Conservation (phyloP, 1,284 basidiomycete species). For the Bjerkandera adusta region DNA sequence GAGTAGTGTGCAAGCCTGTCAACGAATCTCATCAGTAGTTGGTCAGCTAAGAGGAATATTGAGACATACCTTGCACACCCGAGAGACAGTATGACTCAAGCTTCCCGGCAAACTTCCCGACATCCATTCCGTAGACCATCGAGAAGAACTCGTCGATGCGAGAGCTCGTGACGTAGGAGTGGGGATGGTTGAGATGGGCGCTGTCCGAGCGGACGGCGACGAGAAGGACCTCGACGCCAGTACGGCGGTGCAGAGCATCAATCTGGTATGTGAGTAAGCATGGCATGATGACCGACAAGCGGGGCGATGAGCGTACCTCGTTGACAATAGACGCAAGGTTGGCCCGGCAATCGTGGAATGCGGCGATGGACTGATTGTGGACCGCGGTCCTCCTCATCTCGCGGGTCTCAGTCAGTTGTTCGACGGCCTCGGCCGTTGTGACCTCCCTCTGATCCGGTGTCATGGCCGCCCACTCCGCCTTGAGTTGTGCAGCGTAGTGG, state of each 20-base stretch:
- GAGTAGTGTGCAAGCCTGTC: background rate
- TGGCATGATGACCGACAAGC: no score
- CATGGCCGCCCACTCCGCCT: slow-evolving; percentile 1
- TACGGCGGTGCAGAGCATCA: background rate
- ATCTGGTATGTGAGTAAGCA: background rate
- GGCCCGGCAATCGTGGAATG: slow-evolving; percentile 6
- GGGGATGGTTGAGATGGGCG: no score
- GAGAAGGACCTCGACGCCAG: background rate
- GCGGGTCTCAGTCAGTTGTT: slow-evolving; percentile 6
- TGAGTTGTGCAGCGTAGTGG: background rate
- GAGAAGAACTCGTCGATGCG: slow-evolving; percentile 13
- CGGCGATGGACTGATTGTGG: slow-evolving; percentile 7
- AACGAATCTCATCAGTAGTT: background rate
- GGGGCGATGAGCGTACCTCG: slow-evolving; percentile 2
- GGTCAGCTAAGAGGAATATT: background rate
- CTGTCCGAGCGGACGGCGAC: background rate
- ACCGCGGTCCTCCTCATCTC: slow-evolving; percentile 1
- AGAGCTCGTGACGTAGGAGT: no score
- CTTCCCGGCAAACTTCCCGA: slow-evolving; percentile 2
- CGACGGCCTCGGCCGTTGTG: background rate
- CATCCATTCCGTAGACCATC: background rate
- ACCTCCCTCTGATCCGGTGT: slow-evolving; percentile 1
- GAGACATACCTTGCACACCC: slow-evolving; percentile 8
- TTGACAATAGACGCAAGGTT: slow-evolving; percentile 3
- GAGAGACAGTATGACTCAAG: slow-evolving; percentile 16